Base-by-base conservation (phyloP, 192 early-diverging fungal species). In the Rhizophagus clarus region DNA sequence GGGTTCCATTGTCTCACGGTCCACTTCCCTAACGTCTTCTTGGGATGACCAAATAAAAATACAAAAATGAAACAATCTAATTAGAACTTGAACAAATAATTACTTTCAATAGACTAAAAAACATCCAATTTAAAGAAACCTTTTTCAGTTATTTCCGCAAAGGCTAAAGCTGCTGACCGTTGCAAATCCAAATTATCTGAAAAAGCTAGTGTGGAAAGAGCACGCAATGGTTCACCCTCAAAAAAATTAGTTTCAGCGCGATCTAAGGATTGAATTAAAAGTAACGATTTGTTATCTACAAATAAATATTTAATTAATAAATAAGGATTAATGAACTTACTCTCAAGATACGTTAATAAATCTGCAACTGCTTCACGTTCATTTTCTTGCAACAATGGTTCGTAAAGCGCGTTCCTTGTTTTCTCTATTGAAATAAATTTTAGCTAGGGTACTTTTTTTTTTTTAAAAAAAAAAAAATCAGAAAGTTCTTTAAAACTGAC, bases 61-160 rank as follows among this genome's bases (percentile, higher is more conserved):
- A 68, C 15, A 70, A 42, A 40, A 37, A 37, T 17, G 29, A 77
- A 37, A 83, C 5, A n/a, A 81, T 63, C 24, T 49, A 20, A 60
- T 29, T 56, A 26, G 12, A 60, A 31, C 24, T 60, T 72, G 17
- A 74, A 72, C 42, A 81, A 72, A 31, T 34, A 49, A 56, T 56
- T 56, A 56, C 20, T 56, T 22, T 22, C 20, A 22, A 22, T 22
- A 22, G n/a, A 20, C 12, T 45, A 10, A 22, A 56, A 56, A 20
- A 28, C 22, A 6, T 64, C 3, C 34, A 40, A 37, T 56, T 34
- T 5, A 31, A 66, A 15, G 34, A 77, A 82, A 92, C 90, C 91
- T 86, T 92, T 92, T 83, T 97, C 95, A 29, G 95, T 95, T 45
- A 97, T 93, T 82, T 97, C 95, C 67, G 92, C 94, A 86, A 96